These are phyloP conservation scores for Cryphonectria radicalis DNA, from an alignment of 2,329 filamentous ascomycete species.

Conservation along the genomic window DNA sequence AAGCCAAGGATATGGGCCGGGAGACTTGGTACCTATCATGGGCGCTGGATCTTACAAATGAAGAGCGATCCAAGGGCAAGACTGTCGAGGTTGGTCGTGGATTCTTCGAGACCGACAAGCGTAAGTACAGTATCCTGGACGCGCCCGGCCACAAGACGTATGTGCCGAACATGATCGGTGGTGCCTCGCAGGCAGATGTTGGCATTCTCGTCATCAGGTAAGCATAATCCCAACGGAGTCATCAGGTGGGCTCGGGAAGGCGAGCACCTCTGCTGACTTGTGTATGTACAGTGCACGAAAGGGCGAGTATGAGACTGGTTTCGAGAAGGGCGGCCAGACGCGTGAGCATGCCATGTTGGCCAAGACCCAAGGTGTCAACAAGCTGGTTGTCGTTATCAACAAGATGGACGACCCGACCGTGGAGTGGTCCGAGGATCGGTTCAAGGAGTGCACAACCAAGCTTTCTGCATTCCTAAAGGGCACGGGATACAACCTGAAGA, in stretches of 20 bases:
- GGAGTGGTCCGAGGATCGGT: conserved; percentile 91
- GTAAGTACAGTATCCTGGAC: conserved; percentile 94
- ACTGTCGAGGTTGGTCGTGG: conserved; percentile 96
- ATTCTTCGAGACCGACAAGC: conserved; percentile 96
- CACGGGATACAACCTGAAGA: conserved; percentile 93
- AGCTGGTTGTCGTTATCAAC: conserved; percentile 92
- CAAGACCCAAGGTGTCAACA: conserved; percentile 98
- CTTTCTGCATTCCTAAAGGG: conserved; percentile 86
- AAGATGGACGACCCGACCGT: conserved; percentile 99
- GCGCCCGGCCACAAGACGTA: conserved; percentile 98
- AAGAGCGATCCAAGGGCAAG: conserved; percentile 95
- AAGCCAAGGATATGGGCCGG: conserved; percentile 93
- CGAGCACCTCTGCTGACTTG: conserved; percentile 3
- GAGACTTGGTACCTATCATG: conserved; percentile 99
- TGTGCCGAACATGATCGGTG: conserved; percentile 97
- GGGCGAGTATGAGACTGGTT: conserved; percentile 98
- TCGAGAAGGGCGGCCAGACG: conserved; percentile 94
- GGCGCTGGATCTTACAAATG: conserved; percentile 96
- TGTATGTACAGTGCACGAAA: conserved; percentile 81
- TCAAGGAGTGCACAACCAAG: conserved; percentile 91
- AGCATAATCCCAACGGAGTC: background rate
- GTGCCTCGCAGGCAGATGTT: conserved; percentile 89
- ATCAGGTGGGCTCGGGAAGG: no score
- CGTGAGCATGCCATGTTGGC: conserved; percentile 97
- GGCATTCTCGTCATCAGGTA: conserved; percentile 74